phyloP scores from a whole-genome alignment of 2,329 filamentous ascomycete genomes.

The Zymoseptoria crescenta region DNA sequence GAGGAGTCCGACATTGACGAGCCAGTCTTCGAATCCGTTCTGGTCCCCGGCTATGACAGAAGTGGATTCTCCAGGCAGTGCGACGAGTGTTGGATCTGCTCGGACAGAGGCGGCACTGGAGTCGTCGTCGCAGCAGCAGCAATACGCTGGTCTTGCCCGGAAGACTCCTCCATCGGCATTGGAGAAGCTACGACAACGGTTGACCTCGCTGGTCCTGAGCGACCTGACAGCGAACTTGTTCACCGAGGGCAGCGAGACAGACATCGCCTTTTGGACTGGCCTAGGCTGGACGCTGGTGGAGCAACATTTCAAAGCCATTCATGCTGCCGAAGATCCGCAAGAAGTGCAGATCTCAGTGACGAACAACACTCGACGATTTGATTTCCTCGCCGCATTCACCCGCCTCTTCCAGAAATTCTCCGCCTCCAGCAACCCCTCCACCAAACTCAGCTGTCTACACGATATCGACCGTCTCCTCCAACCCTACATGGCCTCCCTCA shows the following conservation, averaged over 20 bases:
- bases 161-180: conserved; percentile 46
- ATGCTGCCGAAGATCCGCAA: background rate
- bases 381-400: conserved; percentile 69
- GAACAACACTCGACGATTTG: conserved; percentile 16
- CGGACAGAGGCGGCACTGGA: conserved; percentile 12
- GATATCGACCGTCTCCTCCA: conserved; percentile 65
- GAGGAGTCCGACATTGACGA: conserved; percentile 60
- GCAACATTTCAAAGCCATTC: conserved; percentile 15
- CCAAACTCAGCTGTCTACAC: conserved; percentile 74
- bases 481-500: conserved; percentile 16
- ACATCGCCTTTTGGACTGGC: conserved; percentile 68
- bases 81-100: conserved; percentile 47
- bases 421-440: conserved; percentile 77
- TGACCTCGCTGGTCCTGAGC: conserved; percentile 79
- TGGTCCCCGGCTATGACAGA: conserved; percentile 79
- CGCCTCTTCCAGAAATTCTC: conserved; percentile 78
- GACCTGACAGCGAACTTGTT: conserved; percentile 84
- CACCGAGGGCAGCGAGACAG: conserved; percentile 84
- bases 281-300: conserved; percentile 39
- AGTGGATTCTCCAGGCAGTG: conserved; percentile 55
- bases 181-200: conserved; percentile 46
- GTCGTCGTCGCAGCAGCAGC: conserved; percentile 4
- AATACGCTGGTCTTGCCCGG: background rate
- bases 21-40: conserved; percentile 71
- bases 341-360: background rate